Percentiles rank a stretch among this genome's conserved stretches.
Evolutionary conservation across 768 basidiomycete species (phyloP).

Genomic region (Pulveroboletus sp.): DNA sequence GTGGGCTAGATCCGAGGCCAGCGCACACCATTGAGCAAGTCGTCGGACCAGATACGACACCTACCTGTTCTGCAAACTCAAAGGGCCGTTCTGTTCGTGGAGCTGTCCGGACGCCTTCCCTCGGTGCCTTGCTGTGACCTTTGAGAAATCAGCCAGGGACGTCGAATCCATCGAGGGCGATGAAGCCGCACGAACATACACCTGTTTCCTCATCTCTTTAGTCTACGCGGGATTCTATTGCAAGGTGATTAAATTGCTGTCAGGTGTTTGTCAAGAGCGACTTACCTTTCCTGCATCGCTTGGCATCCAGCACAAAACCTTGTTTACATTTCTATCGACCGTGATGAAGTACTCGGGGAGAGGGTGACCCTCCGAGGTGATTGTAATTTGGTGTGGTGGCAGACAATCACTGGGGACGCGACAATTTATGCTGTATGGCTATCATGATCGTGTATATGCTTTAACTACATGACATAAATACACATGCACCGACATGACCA

Average conservation of each 20-base stretch:
- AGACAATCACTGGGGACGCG: too few relatives aligned
- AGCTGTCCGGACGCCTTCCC: slow-evolving; percentile 53
- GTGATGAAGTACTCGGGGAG: slow-evolving; percentile 58
- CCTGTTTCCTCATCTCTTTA: slow-evolving; percentile 62
- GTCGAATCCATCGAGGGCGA: slow-evolving; percentile 61
- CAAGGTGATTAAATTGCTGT: slow-evolving; percentile 4
- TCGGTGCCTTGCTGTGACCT: slow-evolving; percentile 53
- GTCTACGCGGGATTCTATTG: slow-evolving; percentile 55
- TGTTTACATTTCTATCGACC: slow-evolving; percentile 41
- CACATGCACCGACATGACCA: slow-evolving; percentile 17
- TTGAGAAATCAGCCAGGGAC: slow-evolving; percentile 63
- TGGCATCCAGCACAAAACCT: slow-evolving; percentile 68
- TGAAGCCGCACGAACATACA: slow-evolving; percentile 55
- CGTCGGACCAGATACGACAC: neutral
- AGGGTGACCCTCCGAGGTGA: slow-evolving; percentile 46
- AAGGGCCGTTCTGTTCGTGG: slow-evolving; percentile 56
- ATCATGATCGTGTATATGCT: slow-evolving; percentile 4
- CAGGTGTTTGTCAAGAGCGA: neutral
- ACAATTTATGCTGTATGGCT: too few relatives aligned
- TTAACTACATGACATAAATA: slow-evolving; percentile 13
- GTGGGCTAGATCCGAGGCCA: slow-evolving; percentile 23
- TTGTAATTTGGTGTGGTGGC: slow-evolving; percentile 37
- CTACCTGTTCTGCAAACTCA: slow-evolving; percentile 46
- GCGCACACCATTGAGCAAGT: neutral
- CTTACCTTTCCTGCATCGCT: slow-evolving; percentile 56